Evolutionary conservation across 2,329 filamentous ascomycete genomes (phyloP).

Genomic region (Tolypocladium capitatum): DNA sequence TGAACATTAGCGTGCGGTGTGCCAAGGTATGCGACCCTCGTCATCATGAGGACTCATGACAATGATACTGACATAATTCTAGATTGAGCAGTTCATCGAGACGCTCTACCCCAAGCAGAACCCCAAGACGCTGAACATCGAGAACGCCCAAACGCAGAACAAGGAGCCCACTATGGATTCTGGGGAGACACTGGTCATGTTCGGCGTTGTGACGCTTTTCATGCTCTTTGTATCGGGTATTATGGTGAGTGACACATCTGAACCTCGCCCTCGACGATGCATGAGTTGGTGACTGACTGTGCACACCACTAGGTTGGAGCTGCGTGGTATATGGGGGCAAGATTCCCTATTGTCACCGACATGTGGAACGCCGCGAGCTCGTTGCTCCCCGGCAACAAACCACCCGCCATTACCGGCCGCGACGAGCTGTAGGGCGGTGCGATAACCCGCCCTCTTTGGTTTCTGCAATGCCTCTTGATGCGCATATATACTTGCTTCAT

Average conservation of each 20-base stretch:
- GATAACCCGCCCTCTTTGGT: slow-evolving; percentile 4
- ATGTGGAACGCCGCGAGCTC: slow-evolving; percentile 14
- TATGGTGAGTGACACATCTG: slow-evolving; percentile 49
- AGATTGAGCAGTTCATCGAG: slow-evolving; percentile 95
- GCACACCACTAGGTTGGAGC: slow-evolving; percentile 49
- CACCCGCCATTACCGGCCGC: slow-evolving; percentile 14
- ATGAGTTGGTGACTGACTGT: not conserved
- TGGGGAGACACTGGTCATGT: slow-evolving; percentile 52
- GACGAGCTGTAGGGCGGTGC: slow-evolving; percentile 20
- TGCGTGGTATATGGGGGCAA: slow-evolving; percentile 70
- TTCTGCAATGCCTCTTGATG: slow-evolving; percentile 1
- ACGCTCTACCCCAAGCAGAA: slow-evolving; percentile 79
- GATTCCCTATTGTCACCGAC: slow-evolving; percentile 46
- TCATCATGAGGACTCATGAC: not conserved
- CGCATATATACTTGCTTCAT: slow-evolving; percentile 1
- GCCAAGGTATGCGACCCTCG: slow-evolving; percentile 47
- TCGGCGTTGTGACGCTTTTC: slow-evolving; percentile 52
- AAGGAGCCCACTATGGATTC: slow-evolving; percentile 35
- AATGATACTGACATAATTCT: not conserved
- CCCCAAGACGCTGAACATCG: slow-evolving; percentile 41
- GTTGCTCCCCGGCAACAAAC: slow-evolving; percentile 9
- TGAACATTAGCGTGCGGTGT: slow-evolving; percentile 83
- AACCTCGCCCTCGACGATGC: no score
- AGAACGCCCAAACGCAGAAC: slow-evolving; percentile 22
- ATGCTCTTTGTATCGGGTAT: slow-evolving; percentile 56